A percentile compares a stretch with the other conserved stretches of the same genome.
Evolutionary conservation across 1,139 yeast genomes (phyloP).

Genomic region (Suhomyces chickasaworum): DNA sequence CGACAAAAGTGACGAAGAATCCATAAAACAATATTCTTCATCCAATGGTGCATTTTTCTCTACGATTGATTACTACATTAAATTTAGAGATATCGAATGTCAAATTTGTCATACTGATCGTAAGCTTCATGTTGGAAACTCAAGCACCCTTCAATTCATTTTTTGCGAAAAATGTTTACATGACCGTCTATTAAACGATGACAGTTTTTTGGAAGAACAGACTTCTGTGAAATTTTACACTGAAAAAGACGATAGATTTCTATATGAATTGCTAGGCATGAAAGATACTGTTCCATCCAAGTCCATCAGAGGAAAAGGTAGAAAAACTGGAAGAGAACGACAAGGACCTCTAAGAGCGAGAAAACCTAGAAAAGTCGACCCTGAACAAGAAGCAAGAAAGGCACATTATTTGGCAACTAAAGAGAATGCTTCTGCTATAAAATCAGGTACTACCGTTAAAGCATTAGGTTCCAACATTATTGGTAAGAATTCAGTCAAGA

Average conservation of each 20-base stretch:
- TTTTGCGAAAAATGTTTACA: constrained; percentile 47
- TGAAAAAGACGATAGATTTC: constrained; percentile 51
- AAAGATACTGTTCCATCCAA: constrained; percentile 39
- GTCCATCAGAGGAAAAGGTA: constrained; percentile 26
- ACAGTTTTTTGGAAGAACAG: no score
- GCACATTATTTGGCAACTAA: constrained; percentile 41
- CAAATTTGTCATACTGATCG: constrained; percentile 43
- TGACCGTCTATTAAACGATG: constrained; percentile 21
- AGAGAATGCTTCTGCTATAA: constrained; percentile 36
- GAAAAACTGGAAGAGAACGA: constrained; percentile 5
- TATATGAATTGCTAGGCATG: constrained; percentile 51
- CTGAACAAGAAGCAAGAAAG: constrained; percentile 41
- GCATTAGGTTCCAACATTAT: constrained; percentile 36
- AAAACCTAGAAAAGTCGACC: constrained; percentile 29
- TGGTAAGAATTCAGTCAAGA: constrained; percentile 5
- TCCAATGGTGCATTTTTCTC: constrained; percentile 57
- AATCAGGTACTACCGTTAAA: constrained; percentile 44
- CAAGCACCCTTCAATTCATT: constrained; percentile 26
- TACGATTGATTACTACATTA: constrained; percentile 49
- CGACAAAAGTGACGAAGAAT: constrained; percentile 44
- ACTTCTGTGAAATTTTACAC: constrained; percentile 39
- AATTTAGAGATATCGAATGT: constrained; percentile 55
- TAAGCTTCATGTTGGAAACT: constrained; percentile 40
- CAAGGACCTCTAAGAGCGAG: no score
- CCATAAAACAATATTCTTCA: constrained; percentile 53